phyloP scores from a whole-genome alignment of 371 early-diverging fungal genomes.

The Dinochytrium kinnereticum region DNA sequence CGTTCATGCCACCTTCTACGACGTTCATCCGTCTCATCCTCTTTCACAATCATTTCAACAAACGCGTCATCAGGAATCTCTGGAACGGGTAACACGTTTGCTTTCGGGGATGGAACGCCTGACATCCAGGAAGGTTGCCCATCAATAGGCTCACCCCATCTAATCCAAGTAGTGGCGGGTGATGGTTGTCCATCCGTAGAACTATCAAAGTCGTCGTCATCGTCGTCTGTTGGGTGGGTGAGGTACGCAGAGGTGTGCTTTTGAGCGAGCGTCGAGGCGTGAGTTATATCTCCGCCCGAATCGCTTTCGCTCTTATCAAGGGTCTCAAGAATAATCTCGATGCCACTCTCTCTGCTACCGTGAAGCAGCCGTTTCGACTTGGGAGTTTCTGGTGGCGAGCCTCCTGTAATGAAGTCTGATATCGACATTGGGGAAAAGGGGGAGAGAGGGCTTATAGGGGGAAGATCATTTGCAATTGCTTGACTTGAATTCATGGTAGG shows the following conservation, averaged over 20 bases:
- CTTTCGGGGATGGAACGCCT: background rate
- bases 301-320: too few species aligned
- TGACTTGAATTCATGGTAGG: too few species aligned
- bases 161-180: slow-evolving; percentile 7
- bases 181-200: background rate
- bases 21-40: background rate
- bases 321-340: background rate
- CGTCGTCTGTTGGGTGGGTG: background rate
- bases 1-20: background rate
- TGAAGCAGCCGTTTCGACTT: background rate
- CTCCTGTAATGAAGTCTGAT: background rate
- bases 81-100: background rate
- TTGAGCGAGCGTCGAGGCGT: background rate
- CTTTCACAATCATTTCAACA: slow-evolving; percentile 1
- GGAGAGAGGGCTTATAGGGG: background rate
- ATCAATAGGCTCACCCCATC: slow-evolving; percentile 9
- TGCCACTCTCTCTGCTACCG: background rate
- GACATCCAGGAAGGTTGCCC: slow-evolving; percentile 14
- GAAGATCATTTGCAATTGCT: background rate
- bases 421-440: slow-evolving; percentile 7
- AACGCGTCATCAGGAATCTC: background rate
- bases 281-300: background rate
- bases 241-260: background rate
- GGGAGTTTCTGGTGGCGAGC: background rate
- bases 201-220: slow-evolving; percentile 5